These are phyloP conservation scores for Penstemon barbatus DNA, from an alignment of 257 asterid species.

Conservation along the genomic window DNA sequence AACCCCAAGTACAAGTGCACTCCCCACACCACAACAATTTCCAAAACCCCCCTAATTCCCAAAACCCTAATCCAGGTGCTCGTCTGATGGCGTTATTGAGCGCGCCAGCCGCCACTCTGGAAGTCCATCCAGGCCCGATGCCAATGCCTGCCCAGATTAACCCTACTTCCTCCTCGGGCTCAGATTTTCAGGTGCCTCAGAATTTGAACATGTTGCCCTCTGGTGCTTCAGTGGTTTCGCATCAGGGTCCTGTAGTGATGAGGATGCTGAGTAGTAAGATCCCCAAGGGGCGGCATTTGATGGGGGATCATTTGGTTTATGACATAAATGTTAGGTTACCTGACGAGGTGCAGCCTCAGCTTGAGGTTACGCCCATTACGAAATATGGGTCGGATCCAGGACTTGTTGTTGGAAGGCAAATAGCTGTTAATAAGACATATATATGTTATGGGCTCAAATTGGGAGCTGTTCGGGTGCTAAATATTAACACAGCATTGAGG, in stretches of 20 bases:
- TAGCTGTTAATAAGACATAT: constrained; percentile 89
- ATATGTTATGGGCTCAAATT: constrained; percentile 89
- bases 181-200: constrained; percentile 52
- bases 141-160: constrained; percentile 46
- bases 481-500: constrained; percentile 90
- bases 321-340: constrained; percentile 82
- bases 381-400: constrained; percentile 95
- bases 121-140: constrained; percentile 40
- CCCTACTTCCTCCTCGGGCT: constrained; percentile 63
- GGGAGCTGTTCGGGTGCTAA: constrained; percentile 91
- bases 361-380: constrained; percentile 98
- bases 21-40: constrained; percentile 46
- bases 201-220: constrained; percentile 37
- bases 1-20: constrained; percentile 44
- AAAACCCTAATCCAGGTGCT: constrained; percentile 64
- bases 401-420: constrained; percentile 88
- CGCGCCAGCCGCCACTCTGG: constrained; percentile 59
- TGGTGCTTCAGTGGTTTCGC: constrained; percentile 44
- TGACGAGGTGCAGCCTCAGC: constrained; percentile 95
- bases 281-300: constrained; percentile 89
- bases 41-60: constrained; percentile 41
- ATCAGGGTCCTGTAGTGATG: constrained; percentile 49
- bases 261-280: constrained; percentile 88
- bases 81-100: constrained; percentile 86
- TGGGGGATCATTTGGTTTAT: constrained; percentile 62